Evolutionary conservation across 2,329 filamentous ascomycete genomes (phyloP), one percentile per base, ranked within the genome.

Genomic region (Colletotrichum sp.): DNA sequence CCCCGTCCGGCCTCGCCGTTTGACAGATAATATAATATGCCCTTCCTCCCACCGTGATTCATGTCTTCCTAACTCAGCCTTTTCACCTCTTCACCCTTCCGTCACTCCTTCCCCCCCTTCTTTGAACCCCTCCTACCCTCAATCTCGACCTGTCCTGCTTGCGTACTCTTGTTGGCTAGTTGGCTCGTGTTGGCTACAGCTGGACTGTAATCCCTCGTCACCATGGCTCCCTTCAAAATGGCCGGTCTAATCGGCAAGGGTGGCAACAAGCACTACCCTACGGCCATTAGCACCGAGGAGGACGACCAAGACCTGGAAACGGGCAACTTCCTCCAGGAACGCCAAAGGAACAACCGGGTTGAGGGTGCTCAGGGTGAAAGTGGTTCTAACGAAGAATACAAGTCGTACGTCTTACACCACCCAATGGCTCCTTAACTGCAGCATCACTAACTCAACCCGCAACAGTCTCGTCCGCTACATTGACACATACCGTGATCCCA

Each of bases 401-500:
- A 72, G 71, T 69, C 74, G 74, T 76, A 74, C 58, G 48, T 76
- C 70, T 75, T 48, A 64, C 73, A 73, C 16, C n/a, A 24, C 12
- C n/a, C 61, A 38, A n/a, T 65, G 61, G 34, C 38, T 32, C 38
- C 6, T 7, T 36, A 16, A 36, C 34, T 28, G 5, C 58, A 8
- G 28, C 16, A 52, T 21, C 43, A 48, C 66, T 68, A 43, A 68
- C 52, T 15, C 15, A 24, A 7, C 13, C 55, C 10, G n/a, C 32
- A n/a, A 67, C 43, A 76, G 74, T 70, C 67, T 76, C 21, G 43
- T 75, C 70, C 81, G 82, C 70, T 86, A 83, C 75, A 84, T 86
- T 74, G 83, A 84, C 72, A 84, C 81, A 55, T 85, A 85, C 77
- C 81, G 84, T 77, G 84, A 85, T 78, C 79, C 83, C 16, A 78